A percentile compares a stretch with the other conserved stretches of the same genome.
Conservation (phyloP, 2,329 filamentous ascomycete genomes). For the Xylaria sp. region DNA sequence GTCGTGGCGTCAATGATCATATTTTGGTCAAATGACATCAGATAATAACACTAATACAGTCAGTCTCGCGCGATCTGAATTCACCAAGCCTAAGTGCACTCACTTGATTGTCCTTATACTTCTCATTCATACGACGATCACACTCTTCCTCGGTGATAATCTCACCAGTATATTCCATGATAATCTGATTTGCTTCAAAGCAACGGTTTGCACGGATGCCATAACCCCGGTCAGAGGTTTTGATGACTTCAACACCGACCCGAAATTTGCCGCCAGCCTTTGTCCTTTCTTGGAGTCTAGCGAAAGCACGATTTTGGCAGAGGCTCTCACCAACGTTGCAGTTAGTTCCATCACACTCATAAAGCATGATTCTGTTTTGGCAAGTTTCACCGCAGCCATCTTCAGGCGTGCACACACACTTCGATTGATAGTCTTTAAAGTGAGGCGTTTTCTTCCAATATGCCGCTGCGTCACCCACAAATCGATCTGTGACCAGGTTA, state of each 20-base stretch:
- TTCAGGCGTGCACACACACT: conserved; percentile 81
- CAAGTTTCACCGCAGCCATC: conserved; percentile 89
- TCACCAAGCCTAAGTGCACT: conserved; percentile 48
- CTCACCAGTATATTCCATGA: conserved; percentile 97
- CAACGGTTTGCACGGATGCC: conserved; percentile 91
- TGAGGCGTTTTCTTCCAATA: conserved; percentile 84
- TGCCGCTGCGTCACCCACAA: conserved; percentile 83
- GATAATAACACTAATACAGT: conserved; percentile 82
- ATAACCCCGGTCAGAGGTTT: conserved; percentile 87
- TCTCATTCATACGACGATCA: conserved; percentile 89
- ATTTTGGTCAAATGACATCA: conserved; percentile 98
- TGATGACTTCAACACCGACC: conserved; percentile 93
- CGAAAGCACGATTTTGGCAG: conserved; percentile 91
- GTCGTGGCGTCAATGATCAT: conserved; percentile 98
- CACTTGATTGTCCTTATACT: conserved; percentile 94
- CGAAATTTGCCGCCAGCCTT: conserved; percentile 87
- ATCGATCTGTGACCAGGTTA: conserved; percentile 74
- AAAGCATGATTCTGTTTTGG: conserved; percentile 96
- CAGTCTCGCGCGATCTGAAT: conserved; percentile 24
- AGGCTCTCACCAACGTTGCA: conserved; percentile 79
- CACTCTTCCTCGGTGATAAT: conserved; percentile 97
- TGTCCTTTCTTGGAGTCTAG: conserved; percentile 77
- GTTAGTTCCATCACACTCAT: conserved; percentile 92
- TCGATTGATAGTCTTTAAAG: conserved; percentile 78
- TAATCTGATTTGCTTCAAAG: conserved; percentile 91